A percentile compares a stretch with the other conserved stretches of the same genome.
phyloP scores from a whole-genome alignment of 495 filamentous ascomycete genomes.

The Podospora anserina region DNA sequence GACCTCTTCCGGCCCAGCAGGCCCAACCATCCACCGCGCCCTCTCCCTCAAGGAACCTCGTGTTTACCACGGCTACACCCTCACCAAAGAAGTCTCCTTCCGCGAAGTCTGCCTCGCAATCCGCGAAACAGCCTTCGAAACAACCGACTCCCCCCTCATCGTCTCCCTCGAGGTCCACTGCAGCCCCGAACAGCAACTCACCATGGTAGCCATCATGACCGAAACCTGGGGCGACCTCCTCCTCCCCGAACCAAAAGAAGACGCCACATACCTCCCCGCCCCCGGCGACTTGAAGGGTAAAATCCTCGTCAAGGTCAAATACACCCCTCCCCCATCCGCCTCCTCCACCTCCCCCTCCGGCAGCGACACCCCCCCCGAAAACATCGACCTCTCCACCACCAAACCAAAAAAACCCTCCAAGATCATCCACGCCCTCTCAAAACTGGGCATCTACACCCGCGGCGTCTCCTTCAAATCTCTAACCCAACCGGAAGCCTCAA shows the following conservation, averaged over 20 bases:
- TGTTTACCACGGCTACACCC: constrained; percentile 84
- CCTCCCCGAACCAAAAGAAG: constrained; percentile 54
- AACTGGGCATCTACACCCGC: constrained; percentile 77
- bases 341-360: neutral
- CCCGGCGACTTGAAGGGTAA: constrained; percentile 65
- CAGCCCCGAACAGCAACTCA: constrained; percentile 69
- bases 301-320: constrained; percentile 91
- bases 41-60: constrained; percentile 56
- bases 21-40: constrained; percentile 15
- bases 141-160: constrained; percentile 72
- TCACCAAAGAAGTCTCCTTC: constrained; percentile 84
- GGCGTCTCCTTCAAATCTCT: constrained; percentile 75
- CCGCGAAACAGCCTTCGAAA: constrained; percentile 71
- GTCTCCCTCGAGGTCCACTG: constrained; percentile 90
- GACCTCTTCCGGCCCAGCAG: neutral
- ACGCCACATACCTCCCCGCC: constrained; percentile 55
- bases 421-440: constrained; percentile 68
- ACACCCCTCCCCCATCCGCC: constrained; percentile 47
- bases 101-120: constrained; percentile 79
- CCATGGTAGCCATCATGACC: constrained; percentile 86
- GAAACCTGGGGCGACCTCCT: constrained; percentile 70
- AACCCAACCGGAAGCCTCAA: constrained; percentile 56
- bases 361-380: constrained; percentile 1
- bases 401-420: constrained; percentile 55
- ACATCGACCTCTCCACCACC: constrained; percentile 24